These are phyloP conservation scores for Neoboletus brunneissimus DNA, from an alignment of 768 basidiomycete species.

Conservation along the genomic window DNA sequence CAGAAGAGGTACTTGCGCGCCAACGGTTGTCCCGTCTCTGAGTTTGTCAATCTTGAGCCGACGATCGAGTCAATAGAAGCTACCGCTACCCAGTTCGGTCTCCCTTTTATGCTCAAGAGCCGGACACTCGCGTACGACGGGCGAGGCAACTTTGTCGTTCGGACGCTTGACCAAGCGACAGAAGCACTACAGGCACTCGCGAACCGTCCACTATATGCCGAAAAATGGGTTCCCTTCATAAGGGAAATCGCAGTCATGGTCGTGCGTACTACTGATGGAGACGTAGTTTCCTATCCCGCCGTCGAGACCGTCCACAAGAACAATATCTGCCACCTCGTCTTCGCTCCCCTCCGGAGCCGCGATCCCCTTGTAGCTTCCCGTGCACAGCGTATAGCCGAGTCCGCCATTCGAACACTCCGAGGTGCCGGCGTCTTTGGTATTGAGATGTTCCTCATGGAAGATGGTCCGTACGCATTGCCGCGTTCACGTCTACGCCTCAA, in stretches of 20 bases:
- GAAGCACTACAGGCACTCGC: slow-evolving; percentile 54
- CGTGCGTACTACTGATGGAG: slow-evolving; percentile 71
- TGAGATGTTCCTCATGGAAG: slow-evolving; percentile 91
- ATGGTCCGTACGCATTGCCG: slow-evolving; percentile 52
- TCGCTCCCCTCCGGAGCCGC: slow-evolving; percentile 73
- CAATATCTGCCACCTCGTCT: slow-evolving; percentile 90
- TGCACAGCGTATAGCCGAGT: slow-evolving; percentile 75
- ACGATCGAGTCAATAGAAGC: slow-evolving; percentile 48
- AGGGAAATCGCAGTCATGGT: slow-evolving; percentile 98
- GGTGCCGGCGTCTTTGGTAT: slow-evolving; percentile 97
- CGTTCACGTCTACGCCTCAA: neutral
- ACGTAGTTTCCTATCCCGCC: slow-evolving; percentile 79
- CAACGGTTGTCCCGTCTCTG: slow-evolving; percentile 50
- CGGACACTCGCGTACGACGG: slow-evolving; percentile 97
- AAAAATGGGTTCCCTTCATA: slow-evolving; percentile 86
- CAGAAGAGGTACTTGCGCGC: slow-evolving; percentile 60
- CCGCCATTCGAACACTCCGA: slow-evolving; percentile 69
- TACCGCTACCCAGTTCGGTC: slow-evolving; percentile 60
- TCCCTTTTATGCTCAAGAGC: slow-evolving; percentile 95
- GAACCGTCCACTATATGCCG: slow-evolving; percentile 82
- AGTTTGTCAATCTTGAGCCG: slow-evolving; percentile 60
- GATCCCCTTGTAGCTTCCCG: slow-evolving; percentile 53
- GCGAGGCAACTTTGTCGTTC: slow-evolving; percentile 83
- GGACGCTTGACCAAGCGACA: slow-evolving; percentile 47
- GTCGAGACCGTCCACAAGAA: slow-evolving; percentile 96